A percentile compares a stretch with the other conserved stretches of the same genome.
Conservation (phyloP, 176 grass and related monocot genomes). For the Poa pratensis region DNA sequence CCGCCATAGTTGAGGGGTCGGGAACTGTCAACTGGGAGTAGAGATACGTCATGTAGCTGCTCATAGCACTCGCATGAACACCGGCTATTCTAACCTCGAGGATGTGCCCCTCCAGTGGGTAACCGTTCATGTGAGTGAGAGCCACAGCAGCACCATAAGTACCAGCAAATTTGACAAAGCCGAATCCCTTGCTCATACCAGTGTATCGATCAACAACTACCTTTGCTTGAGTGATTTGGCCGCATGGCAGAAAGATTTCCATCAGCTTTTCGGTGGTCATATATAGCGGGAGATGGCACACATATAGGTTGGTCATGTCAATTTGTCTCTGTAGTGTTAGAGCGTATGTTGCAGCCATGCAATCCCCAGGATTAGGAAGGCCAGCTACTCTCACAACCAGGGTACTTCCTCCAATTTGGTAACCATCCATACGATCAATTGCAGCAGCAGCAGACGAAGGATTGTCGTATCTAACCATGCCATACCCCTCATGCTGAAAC, state of each 20-base stretch:
- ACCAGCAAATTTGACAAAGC: conserved; percentile 69
- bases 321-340: conserved; percentile 43
- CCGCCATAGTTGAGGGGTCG: conserved; percentile 21
- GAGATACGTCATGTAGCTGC: conserved; percentile 34
- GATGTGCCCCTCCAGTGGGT: conserved; percentile 51
- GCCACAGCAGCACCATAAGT: conserved; percentile 53
- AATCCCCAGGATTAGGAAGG: conserved; percentile 19
- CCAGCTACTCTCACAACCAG: conserved; percentile 55
- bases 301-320: conserved; percentile 67
- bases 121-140: conserved; percentile 58
- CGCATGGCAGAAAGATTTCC: conserved; percentile 60
- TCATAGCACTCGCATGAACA: conserved; percentile 26
- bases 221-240: conserved; percentile 57
- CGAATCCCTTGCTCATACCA: conserved; percentile 75
- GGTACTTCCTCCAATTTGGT: conserved; percentile 63
- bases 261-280: conserved; percentile 52
- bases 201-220: conserved; percentile 56
- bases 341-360: conserved; percentile 3
- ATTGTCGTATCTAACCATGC: conserved; percentile 60
- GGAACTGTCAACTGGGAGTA: conserved; percentile 36
- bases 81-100: conserved; percentile 51
- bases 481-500: conserved; percentile 51
- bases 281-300: conserved; percentile 49
- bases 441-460: conserved; percentile 52
- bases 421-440: conserved; percentile 60